These are phyloP conservation scores for Purpureocillium lavendulum DNA, from an alignment of 2,329 filamentous ascomycete genomes.

Conservation along the genomic window DNA sequence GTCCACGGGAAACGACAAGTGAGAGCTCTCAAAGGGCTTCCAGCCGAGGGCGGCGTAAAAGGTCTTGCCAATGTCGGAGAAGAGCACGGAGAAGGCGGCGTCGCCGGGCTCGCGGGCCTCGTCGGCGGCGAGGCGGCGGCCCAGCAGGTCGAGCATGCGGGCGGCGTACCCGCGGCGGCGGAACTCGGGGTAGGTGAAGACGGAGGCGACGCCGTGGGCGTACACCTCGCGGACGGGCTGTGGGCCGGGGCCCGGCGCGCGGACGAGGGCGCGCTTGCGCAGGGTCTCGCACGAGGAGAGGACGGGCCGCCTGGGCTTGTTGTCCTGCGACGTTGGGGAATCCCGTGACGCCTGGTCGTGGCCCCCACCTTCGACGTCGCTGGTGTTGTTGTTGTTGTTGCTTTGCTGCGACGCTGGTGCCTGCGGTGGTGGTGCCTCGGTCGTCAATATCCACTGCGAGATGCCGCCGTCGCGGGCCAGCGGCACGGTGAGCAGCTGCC, in stretches of 20 bases:
- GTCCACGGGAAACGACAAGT: conserved; percentile 51
- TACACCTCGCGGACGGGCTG: conserved; percentile 39
- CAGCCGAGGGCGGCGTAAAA: conserved; percentile 77
- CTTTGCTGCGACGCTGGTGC: no score
- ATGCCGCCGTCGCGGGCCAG: conserved; percentile 51
- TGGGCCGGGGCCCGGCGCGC: conserved; percentile 19
- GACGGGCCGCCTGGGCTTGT: conserved; percentile 34
- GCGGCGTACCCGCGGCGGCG: conserved; percentile 69
- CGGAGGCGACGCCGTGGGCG: conserved; percentile 69
- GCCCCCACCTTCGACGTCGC: no score
- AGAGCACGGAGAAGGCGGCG: conserved; percentile 65
- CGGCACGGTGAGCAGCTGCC: conserved; percentile 46
- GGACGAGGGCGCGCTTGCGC: conserved; percentile 47
- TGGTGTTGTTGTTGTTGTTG: no score
- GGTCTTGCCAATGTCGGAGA: conserved; percentile 75
- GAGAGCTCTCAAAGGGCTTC: conserved; percentile 64
- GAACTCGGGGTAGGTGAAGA: conserved; percentile 63
- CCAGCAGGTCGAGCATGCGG: conserved; percentile 64
- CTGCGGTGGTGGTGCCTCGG: no score
- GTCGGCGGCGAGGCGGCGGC: conserved; percentile 23
- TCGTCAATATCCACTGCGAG: conserved; percentile 55
- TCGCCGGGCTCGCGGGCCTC: conserved; percentile 20
- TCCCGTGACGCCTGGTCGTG: no score
- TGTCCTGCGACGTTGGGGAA: no score
- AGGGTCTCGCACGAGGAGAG: conserved; percentile 58